phyloP scores from a whole-genome alignment of 2,329 filamentous ascomycete genomes.

The Immersiporthe knoxdaviesiana region DNA sequence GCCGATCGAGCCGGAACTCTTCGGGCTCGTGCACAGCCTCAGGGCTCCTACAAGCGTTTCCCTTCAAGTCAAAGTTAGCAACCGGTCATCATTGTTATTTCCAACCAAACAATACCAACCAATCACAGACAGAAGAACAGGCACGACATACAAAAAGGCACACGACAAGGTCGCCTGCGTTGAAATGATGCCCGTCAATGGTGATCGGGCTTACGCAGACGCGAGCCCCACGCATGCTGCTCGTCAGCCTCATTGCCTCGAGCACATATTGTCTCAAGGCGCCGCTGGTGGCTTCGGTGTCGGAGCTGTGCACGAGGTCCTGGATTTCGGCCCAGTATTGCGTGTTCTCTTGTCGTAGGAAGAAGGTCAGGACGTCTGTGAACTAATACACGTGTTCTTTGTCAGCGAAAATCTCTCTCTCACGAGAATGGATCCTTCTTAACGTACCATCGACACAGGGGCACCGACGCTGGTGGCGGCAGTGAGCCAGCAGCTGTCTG shows the following conservation, averaged over 20 bases:
- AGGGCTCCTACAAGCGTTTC: slow-evolving; percentile 44
- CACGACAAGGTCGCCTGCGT: slow-evolving; percentile 46
- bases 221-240: slow-evolving; percentile 44
- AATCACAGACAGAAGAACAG: neutral
- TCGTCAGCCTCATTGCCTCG: slow-evolving; percentile 48
- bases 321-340: slow-evolving; percentile 49
- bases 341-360: slow-evolving; percentile 5
- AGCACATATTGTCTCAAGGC: slow-evolving; percentile 42
- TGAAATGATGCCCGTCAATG: slow-evolving; percentile 44
- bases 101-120: neutral
- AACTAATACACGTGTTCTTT: slow-evolving; percentile 5
- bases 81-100: neutral
- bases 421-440: too few species aligned
- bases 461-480: slow-evolving; percentile 47
- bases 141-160: slow-evolving; percentile 44
- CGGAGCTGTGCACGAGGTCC: slow-evolving; percentile 40
- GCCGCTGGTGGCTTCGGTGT: slow-evolving; percentile 34
- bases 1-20: slow-evolving; percentile 38
- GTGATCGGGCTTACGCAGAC: slow-evolving; percentile 35
- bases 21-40: slow-evolving; percentile 42
- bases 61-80: slow-evolving; percentile 34
- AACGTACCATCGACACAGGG: slow-evolving; percentile 43
- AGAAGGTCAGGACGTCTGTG: slow-evolving; percentile 16
- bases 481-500: slow-evolving; percentile 44
- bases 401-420: neutral